Base-by-base conservation (phyloP, 441 rosid species). In the Capsella rubella region DNA sequence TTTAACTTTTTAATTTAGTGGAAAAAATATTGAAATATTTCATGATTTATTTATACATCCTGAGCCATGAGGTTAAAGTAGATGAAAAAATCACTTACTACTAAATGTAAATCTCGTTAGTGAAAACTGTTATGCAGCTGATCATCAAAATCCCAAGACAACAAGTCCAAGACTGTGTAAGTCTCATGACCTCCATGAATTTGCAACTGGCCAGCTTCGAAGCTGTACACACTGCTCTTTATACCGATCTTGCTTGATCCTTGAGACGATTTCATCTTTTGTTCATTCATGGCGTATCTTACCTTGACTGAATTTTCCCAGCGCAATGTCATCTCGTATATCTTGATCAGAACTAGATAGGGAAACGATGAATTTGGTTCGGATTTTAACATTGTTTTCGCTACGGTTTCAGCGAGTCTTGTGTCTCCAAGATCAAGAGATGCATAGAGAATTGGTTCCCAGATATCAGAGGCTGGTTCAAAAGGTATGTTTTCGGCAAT, bases 281-380 rank as follows among this genome's bases (percentile, higher is more conserved):
- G 79, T 64, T 79, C 68, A 69, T 77, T 75, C 85, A 88, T 78
- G 43, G 67, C 71, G 28, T 83, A 85, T 80, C 76, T 75, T 50
- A 89, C 68, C 66, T 80, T 81, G 61, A 87, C 86, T 64, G 87
- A 59, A 28, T 78, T 78, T 73, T 89, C 98, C 98, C 95, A 89
- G 46, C 78, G 79, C 29, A 85, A 85, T 73, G 84, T 82, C 79
- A 61, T 84, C 73, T 88, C 89, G 52, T 87, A 90, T 54, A 78
- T 60, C 64, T 76, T 78, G 66, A 78, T 68, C 83, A 93, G 76
- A 61, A 87, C 78, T 18, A 77, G 55, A 74, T 82, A 89, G 9
- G 92, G 83, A 71, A 83, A 49, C 54, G 78, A 58, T 6, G 90
- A 84, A 18, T 68, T 67, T 21, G 87, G 87, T 37, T 84, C 78